Conservation (phyloP, 2,329 filamentous ascomycete species). For the Epichloe sibirici region DNA sequence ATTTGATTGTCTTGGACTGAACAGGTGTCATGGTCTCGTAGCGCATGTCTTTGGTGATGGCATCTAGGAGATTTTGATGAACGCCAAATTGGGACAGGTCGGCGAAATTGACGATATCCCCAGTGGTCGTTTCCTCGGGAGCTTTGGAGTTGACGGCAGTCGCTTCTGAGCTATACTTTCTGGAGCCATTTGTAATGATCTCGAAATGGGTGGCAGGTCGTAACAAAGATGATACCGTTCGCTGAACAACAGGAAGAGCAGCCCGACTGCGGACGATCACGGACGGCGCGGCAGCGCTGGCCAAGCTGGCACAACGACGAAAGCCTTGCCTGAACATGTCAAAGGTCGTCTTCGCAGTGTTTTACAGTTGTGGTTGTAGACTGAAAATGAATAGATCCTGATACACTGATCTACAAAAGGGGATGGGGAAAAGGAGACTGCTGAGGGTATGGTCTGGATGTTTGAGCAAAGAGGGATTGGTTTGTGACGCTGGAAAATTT, state of each 20-base stretch:
- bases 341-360: constrained; percentile 1
- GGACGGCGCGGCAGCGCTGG: constrained; percentile 18
- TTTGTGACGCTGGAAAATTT: not conserved
- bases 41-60: constrained; percentile 60
- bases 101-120: constrained; percentile 27
- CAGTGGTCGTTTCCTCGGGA: constrained; percentile 7
- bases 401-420: not conserved
- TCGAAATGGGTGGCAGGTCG: constrained; percentile 10
- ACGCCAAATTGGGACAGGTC: constrained; percentile 39
- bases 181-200: constrained; percentile 13
- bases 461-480: not conserved
- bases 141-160: constrained; percentile 13
- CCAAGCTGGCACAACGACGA: constrained; percentile 26
- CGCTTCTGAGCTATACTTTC: constrained; percentile 30
- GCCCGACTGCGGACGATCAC: constrained; percentile 18
- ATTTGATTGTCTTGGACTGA: constrained; percentile 70
- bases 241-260: constrained; percentile 14
- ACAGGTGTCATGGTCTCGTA: constrained; percentile 88
- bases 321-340: constrained; percentile 26
- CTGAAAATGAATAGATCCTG: not conserved
- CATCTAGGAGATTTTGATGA: constrained; percentile 50
- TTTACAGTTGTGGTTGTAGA: not conserved
- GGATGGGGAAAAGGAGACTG: not conserved
- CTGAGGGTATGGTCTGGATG: not conserved
- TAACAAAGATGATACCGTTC: constrained; percentile 10